Evolutionary conservation across 23 red algal genomes (phyloP).

Genomic region (Cyanidium caldarium): DNA sequence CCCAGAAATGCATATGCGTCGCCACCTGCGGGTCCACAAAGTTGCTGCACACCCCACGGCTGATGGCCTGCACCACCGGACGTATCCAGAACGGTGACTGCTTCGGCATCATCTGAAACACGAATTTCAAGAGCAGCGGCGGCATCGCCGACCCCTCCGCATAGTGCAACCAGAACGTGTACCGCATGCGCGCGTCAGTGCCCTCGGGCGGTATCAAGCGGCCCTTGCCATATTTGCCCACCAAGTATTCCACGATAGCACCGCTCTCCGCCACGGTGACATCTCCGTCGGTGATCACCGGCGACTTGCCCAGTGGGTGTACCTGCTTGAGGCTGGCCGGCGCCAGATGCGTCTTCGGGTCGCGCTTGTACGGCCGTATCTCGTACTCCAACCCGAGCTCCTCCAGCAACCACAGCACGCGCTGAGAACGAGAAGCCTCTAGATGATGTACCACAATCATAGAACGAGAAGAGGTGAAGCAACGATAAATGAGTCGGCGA

Average conservation of each 20-base stretch:
- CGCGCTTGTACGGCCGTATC: neutral
- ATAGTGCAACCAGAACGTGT: conserved; percentile 5
- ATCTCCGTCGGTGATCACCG: neutral
- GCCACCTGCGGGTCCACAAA: neutral
- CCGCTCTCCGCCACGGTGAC: neutral
- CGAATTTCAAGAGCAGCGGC: neutral
- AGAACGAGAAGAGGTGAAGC: no score
- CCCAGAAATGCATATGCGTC: neutral
- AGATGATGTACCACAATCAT: neutral
- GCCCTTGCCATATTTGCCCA: neutral
- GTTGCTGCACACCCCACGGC: neutral
- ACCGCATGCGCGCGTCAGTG: neutral
- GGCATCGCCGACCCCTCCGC: conserved; percentile 3
- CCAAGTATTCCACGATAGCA: neutral
- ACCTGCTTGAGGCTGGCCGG: neutral
- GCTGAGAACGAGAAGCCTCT: neutral
- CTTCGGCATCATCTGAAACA: neutral
- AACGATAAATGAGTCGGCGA: no score
- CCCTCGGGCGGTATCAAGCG: neutral
- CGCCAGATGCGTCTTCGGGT: neutral
- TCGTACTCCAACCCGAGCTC: neutral
- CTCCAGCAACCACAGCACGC: neutral
- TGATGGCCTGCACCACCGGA: neutral
- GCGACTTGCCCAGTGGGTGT: conserved; percentile 5
- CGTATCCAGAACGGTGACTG: neutral